Conservation (phyloP, 202 grass and related monocot genomes). For the Miscanthus sacchariflorus region DNA sequence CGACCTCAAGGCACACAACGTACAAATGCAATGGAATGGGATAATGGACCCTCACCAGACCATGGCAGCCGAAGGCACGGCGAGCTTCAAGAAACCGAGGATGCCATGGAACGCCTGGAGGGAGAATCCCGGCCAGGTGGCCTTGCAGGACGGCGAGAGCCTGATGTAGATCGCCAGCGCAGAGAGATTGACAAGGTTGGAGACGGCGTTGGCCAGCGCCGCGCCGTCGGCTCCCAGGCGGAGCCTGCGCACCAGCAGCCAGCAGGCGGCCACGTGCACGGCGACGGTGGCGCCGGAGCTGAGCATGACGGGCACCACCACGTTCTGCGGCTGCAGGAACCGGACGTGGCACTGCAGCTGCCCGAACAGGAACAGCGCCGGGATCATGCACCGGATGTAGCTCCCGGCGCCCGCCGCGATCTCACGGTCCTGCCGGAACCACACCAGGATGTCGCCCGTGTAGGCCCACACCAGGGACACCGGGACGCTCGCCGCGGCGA, state of each 20-base stretch:
- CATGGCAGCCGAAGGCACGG: conserved; percentile 66
- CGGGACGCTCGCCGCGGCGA: conserved; percentile 45
- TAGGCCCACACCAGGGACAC: conserved; percentile 48
- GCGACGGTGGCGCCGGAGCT: conserved; percentile 46
- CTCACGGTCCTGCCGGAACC: conserved; percentile 52
- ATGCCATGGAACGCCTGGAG: conserved; percentile 53
- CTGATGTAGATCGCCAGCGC: conserved; percentile 52
- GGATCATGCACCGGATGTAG: conserved; percentile 66
- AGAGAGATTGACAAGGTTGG: conserved; percentile 48
- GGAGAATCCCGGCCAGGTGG: conserved; percentile 58
- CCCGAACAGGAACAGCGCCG: conserved; percentile 57
- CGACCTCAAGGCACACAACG: no score
- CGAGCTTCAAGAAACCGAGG: conserved; percentile 49
- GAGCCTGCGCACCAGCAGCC: conserved; percentile 59
- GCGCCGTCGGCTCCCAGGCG: conserved; percentile 58
- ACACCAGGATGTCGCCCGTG: conserved; percentile 55
- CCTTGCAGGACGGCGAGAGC: conserved; percentile 48
- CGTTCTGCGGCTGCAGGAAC: conserved; percentile 75
- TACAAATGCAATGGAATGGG: no score
- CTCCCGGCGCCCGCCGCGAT: conserved; percentile 54
- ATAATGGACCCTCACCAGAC: conserved; percentile 45
- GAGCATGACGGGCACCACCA: conserved; percentile 61
- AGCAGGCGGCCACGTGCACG: conserved; percentile 53
- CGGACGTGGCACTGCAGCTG: conserved; percentile 64
- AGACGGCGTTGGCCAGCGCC: conserved; percentile 52